phyloP scores from a whole-genome alignment of 2,329 filamentous ascomycete species.

The Monosporascus sp. region DNA sequence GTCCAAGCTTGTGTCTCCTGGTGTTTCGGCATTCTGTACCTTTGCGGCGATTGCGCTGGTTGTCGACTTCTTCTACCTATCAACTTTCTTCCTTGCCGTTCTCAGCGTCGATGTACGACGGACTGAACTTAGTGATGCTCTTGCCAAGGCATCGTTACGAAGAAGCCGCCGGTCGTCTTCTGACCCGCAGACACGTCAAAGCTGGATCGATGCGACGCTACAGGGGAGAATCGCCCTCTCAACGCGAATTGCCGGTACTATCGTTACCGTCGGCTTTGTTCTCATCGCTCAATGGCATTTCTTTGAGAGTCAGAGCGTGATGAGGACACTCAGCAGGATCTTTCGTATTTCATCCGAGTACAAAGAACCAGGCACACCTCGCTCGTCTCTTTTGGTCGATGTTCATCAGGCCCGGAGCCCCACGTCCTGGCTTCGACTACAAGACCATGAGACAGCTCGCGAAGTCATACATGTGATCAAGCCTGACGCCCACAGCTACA shows the following conservation, averaged over 20 bases:
- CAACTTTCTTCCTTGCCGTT: conserved; percentile 76
- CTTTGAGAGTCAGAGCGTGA: conserved; percentile 53
- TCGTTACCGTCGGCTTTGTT: conserved; percentile 68
- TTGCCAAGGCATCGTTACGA: conserved; percentile 51
- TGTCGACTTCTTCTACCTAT: conserved; percentile 73
- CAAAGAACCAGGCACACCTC: conserved; percentile 19
- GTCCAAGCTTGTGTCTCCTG: conserved; percentile 63
- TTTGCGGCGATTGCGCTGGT: conserved; percentile 71
- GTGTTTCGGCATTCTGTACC: conserved; percentile 69
- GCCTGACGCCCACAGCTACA: conserved; percentile 64
- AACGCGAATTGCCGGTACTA: conserved; percentile 69
- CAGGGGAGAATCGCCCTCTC: conserved; percentile 63
- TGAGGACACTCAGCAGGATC: conserved; percentile 31
- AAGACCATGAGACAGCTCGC: conserved; percentile 72
- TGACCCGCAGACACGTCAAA: conserved; percentile 30
- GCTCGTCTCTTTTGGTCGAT: conserved; percentile 45
- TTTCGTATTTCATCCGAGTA: conserved; percentile 24
- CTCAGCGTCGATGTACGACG: conserved; percentile 74
- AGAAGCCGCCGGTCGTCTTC: conserved; percentile 18
- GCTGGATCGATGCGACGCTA: conserved; percentile 59
- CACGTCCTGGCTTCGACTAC: conserved; percentile 69
- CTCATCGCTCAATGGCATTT: conserved; percentile 75
- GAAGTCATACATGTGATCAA: conserved; percentile 75
- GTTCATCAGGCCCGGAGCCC: conserved; percentile 74
- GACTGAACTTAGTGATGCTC: conserved; percentile 68